A percentile compares a stretch with the other conserved stretches of the same genome.
phyloP scores from a whole-genome alignment of 495 filamentous ascomycete genomes.

The Xanthoparmelia taractica region DNA sequence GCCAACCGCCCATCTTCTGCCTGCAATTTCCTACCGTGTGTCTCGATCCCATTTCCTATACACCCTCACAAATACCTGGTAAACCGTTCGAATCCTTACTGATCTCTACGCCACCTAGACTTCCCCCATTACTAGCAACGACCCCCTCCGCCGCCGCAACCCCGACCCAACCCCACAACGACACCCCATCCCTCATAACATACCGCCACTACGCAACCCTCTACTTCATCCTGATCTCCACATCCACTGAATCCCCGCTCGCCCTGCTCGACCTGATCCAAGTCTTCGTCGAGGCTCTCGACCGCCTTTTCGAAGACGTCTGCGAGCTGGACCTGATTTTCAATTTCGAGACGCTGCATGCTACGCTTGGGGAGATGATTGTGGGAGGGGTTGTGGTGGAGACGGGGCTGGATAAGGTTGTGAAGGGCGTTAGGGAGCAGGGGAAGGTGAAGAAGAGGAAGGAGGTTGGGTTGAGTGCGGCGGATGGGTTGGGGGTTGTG shows the following conservation, averaged over 20 bases:
- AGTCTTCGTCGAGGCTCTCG: slow-evolving; percentile 92
- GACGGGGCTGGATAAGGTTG: slow-evolving; percentile 79
- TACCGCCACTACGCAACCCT: slow-evolving; percentile 98
- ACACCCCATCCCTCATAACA: slow-evolving; percentile 88
- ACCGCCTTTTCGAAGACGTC: slow-evolving; percentile 93
- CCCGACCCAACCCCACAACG: slow-evolving; percentile 55
- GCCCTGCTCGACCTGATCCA: slow-evolving; percentile 95
- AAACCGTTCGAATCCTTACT: background rate
- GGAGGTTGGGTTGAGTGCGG: slow-evolving; percentile 45
- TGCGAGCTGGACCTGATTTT: slow-evolving; percentile 98
- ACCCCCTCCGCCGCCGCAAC: slow-evolving; percentile 38
- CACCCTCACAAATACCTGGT: background rate
- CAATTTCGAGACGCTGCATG: slow-evolving; percentile 95
- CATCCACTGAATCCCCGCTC: slow-evolving; percentile 92
- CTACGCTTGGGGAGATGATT: slow-evolving; percentile 86
- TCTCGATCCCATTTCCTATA: background rate
- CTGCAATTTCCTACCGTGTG: slow-evolving; percentile 88
- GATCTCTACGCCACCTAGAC: slow-evolving; percentile 31
- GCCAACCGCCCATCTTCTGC: slow-evolving; percentile 76
- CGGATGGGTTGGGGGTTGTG: slow-evolving; percentile 25
- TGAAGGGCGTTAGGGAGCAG: slow-evolving; percentile 76
- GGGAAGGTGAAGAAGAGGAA: slow-evolving; percentile 67
- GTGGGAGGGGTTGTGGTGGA: slow-evolving; percentile 94
- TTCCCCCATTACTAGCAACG: slow-evolving; percentile 61
- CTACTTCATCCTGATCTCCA: slow-evolving; percentile 96